Conservation (phyloP, 2,329 filamentous ascomycete species). For the Botrytis byssoidea region DNA sequence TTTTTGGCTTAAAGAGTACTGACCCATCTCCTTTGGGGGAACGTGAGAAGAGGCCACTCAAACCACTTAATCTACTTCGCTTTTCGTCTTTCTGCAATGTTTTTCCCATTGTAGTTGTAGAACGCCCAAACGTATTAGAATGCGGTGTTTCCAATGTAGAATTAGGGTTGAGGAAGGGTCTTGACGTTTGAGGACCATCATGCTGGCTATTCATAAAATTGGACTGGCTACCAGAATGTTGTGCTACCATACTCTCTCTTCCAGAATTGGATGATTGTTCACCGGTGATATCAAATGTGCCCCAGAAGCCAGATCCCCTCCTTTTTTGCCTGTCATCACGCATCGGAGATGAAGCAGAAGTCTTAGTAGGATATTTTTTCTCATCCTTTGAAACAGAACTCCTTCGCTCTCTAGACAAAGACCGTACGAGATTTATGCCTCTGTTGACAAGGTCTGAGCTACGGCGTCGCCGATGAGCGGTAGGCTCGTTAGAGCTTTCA, state of each 20-base stretch:
- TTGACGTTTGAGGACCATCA: not conserved
- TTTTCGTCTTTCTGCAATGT: slow-evolving; percentile 5
- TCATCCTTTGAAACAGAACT: slow-evolving; percentile 25
- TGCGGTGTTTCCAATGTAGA: not conserved
- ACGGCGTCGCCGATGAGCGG: slow-evolving; percentile 26
- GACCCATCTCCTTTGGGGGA: slow-evolving; percentile 2
- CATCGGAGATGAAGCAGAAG: not conserved
- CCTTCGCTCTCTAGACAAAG: slow-evolving; percentile 33
- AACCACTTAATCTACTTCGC: not conserved
- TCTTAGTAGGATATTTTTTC: not conserved
- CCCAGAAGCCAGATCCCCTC: slow-evolving; percentile 43
- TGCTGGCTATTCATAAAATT: slow-evolving; percentile 25
- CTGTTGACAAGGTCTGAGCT: slow-evolving; percentile 53
- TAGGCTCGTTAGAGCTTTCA: not conserved
- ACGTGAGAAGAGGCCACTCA: slow-evolving; percentile 16
- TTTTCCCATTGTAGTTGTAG: slow-evolving; percentile 12
- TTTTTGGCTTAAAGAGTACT: slow-evolving; percentile 11
- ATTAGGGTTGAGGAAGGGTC: not conserved
- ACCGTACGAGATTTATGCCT: slow-evolving; percentile 45
- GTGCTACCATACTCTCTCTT: slow-evolving; percentile 38
- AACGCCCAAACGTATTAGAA: not conserved
- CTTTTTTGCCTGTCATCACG: slow-evolving; percentile 40
- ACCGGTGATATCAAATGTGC: slow-evolving; percentile 7
- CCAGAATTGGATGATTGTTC: not conserved
- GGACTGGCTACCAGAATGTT: slow-evolving; percentile 35